phyloP scores from a whole-genome alignment of 2,329 filamentous ascomycete genomes.

The Penicillium sp. region DNA sequence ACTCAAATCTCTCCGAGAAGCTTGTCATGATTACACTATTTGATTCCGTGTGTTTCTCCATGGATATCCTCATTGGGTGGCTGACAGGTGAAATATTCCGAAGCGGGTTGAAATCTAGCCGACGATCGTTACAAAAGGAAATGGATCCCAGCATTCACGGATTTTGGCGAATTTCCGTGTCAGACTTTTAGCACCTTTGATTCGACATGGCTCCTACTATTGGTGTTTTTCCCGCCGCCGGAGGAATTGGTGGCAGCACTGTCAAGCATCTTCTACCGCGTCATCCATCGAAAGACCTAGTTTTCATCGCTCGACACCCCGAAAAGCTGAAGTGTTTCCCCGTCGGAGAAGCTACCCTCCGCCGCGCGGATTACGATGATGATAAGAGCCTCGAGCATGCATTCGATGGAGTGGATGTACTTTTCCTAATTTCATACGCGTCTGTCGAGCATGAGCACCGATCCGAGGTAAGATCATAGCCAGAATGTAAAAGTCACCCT shows the following conservation, averaged over 20 bases:
- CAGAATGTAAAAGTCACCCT: background rate
- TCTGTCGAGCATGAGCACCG: constrained; percentile 3
- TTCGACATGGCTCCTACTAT: background rate
- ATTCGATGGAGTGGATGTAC: constrained; percentile 4
- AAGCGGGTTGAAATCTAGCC: too few relatives aligned
- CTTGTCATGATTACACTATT: too few relatives aligned
- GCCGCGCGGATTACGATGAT: constrained; percentile 7
- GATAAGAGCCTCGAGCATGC: constrained; percentile 1
- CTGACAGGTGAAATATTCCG: too few relatives aligned
- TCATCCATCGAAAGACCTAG: background rate
- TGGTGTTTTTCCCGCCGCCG: constrained; percentile 8
- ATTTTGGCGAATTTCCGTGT: too few relatives aligned
- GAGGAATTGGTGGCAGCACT: constrained; percentile 8
- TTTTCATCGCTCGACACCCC: constrained; percentile 4
- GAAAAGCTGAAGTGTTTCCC: background rate
- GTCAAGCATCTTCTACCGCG: constrained; percentile 6
- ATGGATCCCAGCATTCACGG: too few relatives aligned
- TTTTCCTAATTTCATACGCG: constrained; percentile 10
- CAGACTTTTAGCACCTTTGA: too few relatives aligned
- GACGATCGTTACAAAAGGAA: too few relatives aligned
- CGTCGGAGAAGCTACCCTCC: background rate
- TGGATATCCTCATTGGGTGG: too few relatives aligned
- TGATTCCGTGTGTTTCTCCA: too few relatives aligned
- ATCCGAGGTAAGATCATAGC: background rate
- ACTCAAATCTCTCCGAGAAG: too few relatives aligned